These are phyloP conservation scores for Pulveroboletus frians DNA, from an alignment of 768 basidiomycete species.

Conservation along the genomic window DNA sequence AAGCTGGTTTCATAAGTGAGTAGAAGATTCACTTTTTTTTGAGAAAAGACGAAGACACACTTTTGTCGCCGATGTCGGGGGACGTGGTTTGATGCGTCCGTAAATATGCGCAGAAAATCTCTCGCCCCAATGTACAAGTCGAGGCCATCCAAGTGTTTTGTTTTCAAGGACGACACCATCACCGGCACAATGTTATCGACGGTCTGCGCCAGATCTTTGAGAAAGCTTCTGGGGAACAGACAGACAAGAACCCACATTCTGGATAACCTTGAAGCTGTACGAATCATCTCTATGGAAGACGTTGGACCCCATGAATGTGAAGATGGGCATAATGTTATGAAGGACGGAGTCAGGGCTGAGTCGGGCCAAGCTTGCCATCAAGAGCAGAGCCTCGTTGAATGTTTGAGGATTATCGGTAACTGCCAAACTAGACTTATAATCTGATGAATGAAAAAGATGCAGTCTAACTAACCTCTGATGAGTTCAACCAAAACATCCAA, in stretches of 20 bases:
- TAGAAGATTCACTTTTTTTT: background rate
- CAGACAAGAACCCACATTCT: conserved; percentile 52
- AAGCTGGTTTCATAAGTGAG: conserved; percentile 48
- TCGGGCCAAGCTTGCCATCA: conserved; percentile 79
- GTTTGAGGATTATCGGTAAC: conserved; percentile 91
- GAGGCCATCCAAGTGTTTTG: conserved; percentile 46
- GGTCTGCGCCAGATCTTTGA: conserved; percentile 47
- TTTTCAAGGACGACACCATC: conserved; percentile 75
- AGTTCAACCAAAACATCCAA: conserved; percentile 85
- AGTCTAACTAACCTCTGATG: conserved; percentile 54
- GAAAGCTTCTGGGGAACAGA: background rate
- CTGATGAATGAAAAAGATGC: background rate
- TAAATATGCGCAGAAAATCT: conserved; percentile 87
- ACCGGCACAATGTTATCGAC: conserved; percentile 92
- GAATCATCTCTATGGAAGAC: conserved; percentile 95
- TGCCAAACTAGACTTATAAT: conserved; percentile 25
- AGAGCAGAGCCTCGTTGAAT: conserved; percentile 84
- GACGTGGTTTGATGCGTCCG: conserved; percentile 86
- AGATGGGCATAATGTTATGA: conserved; percentile 95
- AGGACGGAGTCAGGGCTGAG: conserved; percentile 87
- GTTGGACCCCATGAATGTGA: conserved; percentile 99
- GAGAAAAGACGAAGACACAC: conserved; percentile 43
- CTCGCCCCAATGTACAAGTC: conserved; percentile 65
- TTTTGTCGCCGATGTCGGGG: conserved; percentile 89
- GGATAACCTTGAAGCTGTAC: conserved; percentile 92